Base-by-base conservation (phyloP, 2,329 filamentous ascomycete species). In the Rutstroemia sp. region DNA sequence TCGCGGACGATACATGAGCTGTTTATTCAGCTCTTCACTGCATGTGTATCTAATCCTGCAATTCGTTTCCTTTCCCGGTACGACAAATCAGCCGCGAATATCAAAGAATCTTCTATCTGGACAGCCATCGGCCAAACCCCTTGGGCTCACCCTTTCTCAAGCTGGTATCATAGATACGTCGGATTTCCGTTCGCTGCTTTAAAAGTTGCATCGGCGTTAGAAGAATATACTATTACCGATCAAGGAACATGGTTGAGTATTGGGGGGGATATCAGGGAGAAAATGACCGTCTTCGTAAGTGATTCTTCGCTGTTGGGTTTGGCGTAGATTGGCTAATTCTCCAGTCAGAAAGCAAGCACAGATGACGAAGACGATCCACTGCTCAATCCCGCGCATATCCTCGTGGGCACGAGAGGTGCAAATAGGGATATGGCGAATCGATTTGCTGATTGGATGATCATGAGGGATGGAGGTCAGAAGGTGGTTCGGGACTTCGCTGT, bases 41-140 rank as follows among this genome's bases (percentile, higher is more conserved):
- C 64, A 2, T 66, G 64, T 3, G 60, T 58, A 0, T 71, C 70
- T 0, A 60, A 67, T 2, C 63, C 68, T 0, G 69, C 71, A 0
- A 70, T 75, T 2, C 70, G 73, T 14, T 78, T 77, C 52, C 63
- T 77, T 10, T 72, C 67, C 30, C 70, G 76, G 1, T 78, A 71
- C 50, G 76, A 78, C 59, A 78, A 77, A 62, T 77, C 74, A 2
- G 75, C 76, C 0, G 77, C 74, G 3, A 78, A 77, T 58, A 76
- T 78, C 50, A 76, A 76, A 57, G 76, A 78, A 52, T 72, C 73
- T 0, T 60, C 70, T 39, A 63, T 77, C 2, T 79, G 75, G 74
- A 69, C 74, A 4, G 64, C 66, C 0, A 75, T 78, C 37, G 76
- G 75, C 4, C 75, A 77, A 63, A 71, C 74, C 3, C 74, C 75